Conservation (phyloP, 768 basidiomycete species). For the Amanita pallidorosea region DNA sequence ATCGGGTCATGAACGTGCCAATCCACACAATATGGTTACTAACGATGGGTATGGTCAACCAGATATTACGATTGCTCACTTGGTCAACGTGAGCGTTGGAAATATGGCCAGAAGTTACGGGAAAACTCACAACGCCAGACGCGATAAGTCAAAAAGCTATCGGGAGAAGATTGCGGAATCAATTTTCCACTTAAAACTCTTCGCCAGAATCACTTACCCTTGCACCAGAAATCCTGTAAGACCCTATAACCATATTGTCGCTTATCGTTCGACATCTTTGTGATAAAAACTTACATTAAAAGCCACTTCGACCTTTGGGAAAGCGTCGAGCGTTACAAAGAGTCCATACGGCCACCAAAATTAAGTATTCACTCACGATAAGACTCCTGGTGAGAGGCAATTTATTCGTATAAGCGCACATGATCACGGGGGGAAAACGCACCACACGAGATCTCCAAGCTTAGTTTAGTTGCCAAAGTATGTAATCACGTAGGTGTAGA, state of each 20-base stretch:
- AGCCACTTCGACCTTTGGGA: slow-evolving; percentile 31
- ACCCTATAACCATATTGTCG: slow-evolving; percentile 16
- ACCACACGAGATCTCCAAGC: slow-evolving; percentile 30
- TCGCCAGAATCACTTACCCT: slow-evolving; percentile 16
- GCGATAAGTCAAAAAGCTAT: slow-evolving; percentile 17
- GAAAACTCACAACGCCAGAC: slow-evolving; percentile 18
- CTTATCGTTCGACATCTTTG: background rate
- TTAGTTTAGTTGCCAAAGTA: slow-evolving; percentile 20
- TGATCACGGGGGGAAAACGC: slow-evolving; percentile 7
- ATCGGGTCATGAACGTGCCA: background rate
- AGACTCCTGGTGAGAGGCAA: slow-evolving; percentile 18
- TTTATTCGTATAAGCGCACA: background rate
- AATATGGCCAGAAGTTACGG: background rate
- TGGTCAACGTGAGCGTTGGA: background rate
- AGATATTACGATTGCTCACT: slow-evolving; percentile 17
- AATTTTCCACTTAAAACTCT: background rate
- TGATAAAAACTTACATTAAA: slow-evolving; percentile 28
- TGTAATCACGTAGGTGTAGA: slow-evolving; percentile 37
- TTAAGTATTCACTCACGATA: slow-evolving; percentile 15
- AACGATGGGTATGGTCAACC: slow-evolving; percentile 12
- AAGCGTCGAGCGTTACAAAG: background rate
- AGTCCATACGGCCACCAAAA: background rate
- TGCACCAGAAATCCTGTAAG: slow-evolving; percentile 39
- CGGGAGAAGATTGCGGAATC: background rate
- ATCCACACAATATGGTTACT: background rate